A percentile compares a stretch with the other conserved stretches of the same genome.
Conservation (phyloP, 345 rosid species). For the Linum usitatissimum region DNA sequence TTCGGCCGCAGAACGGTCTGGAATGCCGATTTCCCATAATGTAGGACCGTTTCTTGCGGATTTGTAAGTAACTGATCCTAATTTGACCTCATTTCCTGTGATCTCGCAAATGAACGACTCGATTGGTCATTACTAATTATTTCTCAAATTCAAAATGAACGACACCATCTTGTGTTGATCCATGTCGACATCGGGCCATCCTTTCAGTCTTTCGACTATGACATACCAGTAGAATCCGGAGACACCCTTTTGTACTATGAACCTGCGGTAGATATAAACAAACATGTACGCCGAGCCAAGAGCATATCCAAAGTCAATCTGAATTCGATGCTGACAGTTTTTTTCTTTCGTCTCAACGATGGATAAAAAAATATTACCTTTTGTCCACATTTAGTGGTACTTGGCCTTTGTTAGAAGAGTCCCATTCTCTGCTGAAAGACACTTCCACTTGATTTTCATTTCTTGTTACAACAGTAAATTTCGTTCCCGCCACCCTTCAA, state of each 20-base stretch:
- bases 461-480: conserved; percentile 34
- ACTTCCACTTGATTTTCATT: conserved; percentile 53
- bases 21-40: conserved; percentile 73
- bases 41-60: conserved; percentile 82
- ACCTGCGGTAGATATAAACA: conserved; percentile 10
- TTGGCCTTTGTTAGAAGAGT: conserved; percentile 10
- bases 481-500: conserved; percentile 40
- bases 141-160: too few species aligned
- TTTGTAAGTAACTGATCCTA: conserved; percentile 35
- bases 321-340: too few species aligned
- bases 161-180: conserved; percentile 73
- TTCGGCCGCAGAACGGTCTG: conserved; percentile 71
- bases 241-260: conserved; percentile 46
- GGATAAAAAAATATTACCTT: conserved; percentile 19
- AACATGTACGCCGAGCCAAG: too few species aligned
- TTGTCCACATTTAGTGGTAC: conserved; percentile 79
- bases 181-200: conserved; percentile 82
- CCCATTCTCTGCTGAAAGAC: conserved; percentile 59
- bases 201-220: conserved; percentile 53
- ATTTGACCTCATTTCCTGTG: conserved; percentile 33
- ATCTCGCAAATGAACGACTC: neutral
- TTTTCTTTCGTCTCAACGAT: too few species aligned
- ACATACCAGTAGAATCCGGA: conserved; percentile 64
- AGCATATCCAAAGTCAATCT: too few species aligned
- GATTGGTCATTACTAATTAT: neutral